These are phyloP conservation scores for Pelargonium cotyledonis DNA, from an alignment of 441 rosid genomes.

Conservation along the genomic window DNA sequence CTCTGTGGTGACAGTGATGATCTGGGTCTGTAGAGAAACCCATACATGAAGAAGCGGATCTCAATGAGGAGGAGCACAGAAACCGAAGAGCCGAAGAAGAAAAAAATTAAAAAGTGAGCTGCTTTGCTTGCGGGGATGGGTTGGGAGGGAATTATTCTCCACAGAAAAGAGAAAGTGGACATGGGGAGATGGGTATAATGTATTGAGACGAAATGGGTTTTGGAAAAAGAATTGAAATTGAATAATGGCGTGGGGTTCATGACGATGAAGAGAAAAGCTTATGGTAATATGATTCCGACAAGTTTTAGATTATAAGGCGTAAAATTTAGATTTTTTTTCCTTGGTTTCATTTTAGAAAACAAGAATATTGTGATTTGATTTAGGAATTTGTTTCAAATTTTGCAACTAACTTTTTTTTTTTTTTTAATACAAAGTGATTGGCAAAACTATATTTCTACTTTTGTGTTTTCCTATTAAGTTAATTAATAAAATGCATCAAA, in stretches of 20 bases:
- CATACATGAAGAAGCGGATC: conserved; percentile 33
- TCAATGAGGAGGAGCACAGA: conserved; percentile 34
- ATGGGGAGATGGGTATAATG: not conserved
- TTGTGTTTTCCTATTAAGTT: no score
- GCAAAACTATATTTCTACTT: no score
- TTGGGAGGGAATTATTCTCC: conserved; percentile 1
- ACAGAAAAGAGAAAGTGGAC: not conserved
- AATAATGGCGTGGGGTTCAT: not conserved
- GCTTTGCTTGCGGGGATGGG: not conserved
- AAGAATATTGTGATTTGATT: no score
- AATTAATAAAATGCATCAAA: no score
- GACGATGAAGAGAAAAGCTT: not conserved
- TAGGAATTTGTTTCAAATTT: no score
- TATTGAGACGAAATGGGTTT: not conserved
- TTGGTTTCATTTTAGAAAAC: no score
- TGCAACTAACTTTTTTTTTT: no score
- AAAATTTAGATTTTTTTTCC: no score
- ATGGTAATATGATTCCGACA: not conserved
- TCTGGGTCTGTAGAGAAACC: conserved; percentile 28
- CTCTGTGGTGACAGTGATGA: conserved; percentile 30
- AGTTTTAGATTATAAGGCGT: no score
- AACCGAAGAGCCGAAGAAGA: conserved; percentile 31
- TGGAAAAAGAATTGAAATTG: not conserved
- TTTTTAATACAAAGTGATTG: no score
- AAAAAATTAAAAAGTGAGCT: conserved; percentile 15